Evolutionary conservation across 2,329 filamentous ascomycete genomes (phyloP).

Genomic region (Arthroderma sp.): DNA sequence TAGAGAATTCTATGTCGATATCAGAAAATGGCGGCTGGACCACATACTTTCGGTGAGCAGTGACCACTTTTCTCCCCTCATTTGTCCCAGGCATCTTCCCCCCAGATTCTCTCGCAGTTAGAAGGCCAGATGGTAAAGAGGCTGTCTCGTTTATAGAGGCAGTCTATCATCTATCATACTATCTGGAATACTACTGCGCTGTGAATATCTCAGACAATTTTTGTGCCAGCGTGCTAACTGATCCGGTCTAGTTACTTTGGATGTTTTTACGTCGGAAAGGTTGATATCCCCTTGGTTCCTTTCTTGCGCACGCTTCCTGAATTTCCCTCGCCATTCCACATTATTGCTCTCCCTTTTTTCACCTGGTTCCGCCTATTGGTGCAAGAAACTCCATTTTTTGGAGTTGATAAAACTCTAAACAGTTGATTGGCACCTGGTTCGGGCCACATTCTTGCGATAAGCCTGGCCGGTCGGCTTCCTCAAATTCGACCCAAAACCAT

Average conservation of each 20-base stretch:
- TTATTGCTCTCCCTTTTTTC: conserved; percentile 1
- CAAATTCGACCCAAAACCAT: too few relatives aligned
- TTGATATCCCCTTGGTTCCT: conserved; percentile 8
- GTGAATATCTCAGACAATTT: neutral
- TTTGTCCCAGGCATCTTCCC: neutral
- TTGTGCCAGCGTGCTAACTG: conserved; percentile 4
- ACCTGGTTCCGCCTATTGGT: too few relatives aligned
- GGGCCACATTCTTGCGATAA: too few relatives aligned
- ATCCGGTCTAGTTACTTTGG: conserved; percentile 9
- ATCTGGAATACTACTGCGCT: neutral
- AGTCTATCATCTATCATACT: neutral
- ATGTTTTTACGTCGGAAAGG: conserved; percentile 15
- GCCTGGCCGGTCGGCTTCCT: too few relatives aligned
- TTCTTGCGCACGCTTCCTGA: neutral
- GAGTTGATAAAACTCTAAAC: too few relatives aligned
- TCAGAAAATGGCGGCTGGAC: conserved; percentile 12
- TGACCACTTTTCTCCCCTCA: neutral
- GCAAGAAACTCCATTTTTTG: too few relatives aligned
- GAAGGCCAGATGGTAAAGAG: neutral
- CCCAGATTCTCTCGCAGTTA: neutral
- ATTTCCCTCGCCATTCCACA: neutral
- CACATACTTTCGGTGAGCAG: conserved; percentile 12
- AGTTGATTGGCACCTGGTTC: too few relatives aligned
- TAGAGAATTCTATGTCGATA: neutral
- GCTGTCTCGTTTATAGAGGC: neutral